Conservation (phyloP, 306 rosid species). For the Citrullus mucosospermus region DNA sequence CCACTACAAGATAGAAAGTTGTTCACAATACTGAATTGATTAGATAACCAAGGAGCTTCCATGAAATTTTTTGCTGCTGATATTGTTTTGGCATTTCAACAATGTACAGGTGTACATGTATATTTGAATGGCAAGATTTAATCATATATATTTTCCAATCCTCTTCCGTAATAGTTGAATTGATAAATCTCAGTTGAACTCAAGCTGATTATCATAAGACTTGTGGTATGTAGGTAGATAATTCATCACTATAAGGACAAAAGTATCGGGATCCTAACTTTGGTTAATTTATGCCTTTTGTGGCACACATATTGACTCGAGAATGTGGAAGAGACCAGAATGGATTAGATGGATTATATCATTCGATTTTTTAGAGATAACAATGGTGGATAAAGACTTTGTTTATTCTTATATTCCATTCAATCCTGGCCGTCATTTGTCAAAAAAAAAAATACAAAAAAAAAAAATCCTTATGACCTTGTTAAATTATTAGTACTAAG, state of each 20-base stretch:
- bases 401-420: background rate
- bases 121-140: background rate
- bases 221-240: background rate
- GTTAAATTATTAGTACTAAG: background rate
- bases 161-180: background rate
- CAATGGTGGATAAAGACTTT: background rate
- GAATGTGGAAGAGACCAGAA: background rate
- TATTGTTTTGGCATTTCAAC: background rate
- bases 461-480: too few relatives aligned
- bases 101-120: background rate
- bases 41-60: background rate
- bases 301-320: background rate
- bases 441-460: too few relatives aligned
- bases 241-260: background rate
- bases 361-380: background rate
- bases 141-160: background rate
- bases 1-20: slow-evolving; percentile 38
- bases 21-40: background rate
- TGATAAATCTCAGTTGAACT: background rate
- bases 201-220: background rate
- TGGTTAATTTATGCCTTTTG: background rate
- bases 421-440: background rate
- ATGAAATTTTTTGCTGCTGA: background rate
- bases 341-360: background rate
- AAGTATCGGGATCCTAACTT: background rate